Evolutionary conservation across 2,329 filamentous ascomycete genomes (phyloP).

Genomic region (Pseudogymnoascus verrucosus): DNA sequence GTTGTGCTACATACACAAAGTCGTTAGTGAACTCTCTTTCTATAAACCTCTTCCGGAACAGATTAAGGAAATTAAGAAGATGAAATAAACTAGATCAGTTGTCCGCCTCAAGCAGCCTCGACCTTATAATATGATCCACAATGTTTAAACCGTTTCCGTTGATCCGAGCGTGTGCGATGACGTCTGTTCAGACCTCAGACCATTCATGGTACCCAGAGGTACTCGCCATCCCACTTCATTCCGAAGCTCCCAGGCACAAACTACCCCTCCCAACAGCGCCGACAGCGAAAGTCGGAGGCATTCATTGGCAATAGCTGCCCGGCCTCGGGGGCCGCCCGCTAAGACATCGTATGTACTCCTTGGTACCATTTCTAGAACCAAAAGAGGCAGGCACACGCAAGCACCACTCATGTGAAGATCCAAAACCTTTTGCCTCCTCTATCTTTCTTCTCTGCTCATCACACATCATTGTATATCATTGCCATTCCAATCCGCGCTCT

Average conservation of each 20-base stretch:
- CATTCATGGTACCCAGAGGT: not conserved
- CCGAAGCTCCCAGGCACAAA: not conserved
- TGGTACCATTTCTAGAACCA: not conserved
- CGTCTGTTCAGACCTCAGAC: not conserved
- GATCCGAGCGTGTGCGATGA: not conserved
- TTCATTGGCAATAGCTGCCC: not conserved
- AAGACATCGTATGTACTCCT: not conserved
- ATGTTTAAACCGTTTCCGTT: conserved; percentile 4
- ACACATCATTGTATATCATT: not conserved
- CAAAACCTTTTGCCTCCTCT: not conserved
- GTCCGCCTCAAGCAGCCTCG: not conserved
- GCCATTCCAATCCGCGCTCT: not conserved
- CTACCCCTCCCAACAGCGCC: not conserved
- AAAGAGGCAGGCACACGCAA: not conserved
- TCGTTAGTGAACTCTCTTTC: not conserved
- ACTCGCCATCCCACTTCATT: not conserved
- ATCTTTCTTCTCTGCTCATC: not conserved
- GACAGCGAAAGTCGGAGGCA: not conserved
- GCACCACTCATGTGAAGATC: not conserved
- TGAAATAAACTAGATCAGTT: not conserved
- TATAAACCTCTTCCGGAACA: conserved; percentile 1
- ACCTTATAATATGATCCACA: conserved; percentile 5
- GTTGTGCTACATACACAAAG: not conserved
- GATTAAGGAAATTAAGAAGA: not conserved
- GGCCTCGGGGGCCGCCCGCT: conserved; percentile 1